phyloP scores from a whole-genome alignment of 83 land plant genomes.

The Picea mariana region DNA sequence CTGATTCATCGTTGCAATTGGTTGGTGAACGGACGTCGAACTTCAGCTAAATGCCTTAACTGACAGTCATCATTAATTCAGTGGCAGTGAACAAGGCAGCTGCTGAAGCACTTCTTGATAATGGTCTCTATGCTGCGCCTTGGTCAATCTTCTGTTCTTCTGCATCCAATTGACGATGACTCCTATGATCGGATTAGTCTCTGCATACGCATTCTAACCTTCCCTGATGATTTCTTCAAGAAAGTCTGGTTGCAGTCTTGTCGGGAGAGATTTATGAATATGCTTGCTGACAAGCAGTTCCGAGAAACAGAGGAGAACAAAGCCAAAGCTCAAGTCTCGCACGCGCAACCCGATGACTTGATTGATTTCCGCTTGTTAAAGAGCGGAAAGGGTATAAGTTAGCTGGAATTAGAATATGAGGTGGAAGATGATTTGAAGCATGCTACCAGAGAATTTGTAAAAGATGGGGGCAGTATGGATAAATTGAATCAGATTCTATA shows the following conservation, averaged over 20 bases:
- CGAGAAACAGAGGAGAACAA: conserved; percentile 76
- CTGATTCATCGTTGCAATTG: no score
- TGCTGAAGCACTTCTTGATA: conserved; percentile 41
- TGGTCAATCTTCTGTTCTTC: conserved; percentile 55
- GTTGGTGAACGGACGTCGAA: no score
- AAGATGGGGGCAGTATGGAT: conserved; percentile 68
- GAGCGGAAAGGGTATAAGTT: conserved; percentile 92
- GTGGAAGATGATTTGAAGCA: conserved; percentile 88
- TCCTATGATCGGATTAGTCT: conserved; percentile 61
- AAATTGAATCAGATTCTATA: conserved; percentile 78
- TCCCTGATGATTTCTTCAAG: conserved; percentile 52
- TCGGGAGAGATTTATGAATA: conserved; percentile 76
- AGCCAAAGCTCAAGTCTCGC: conserved; percentile 73
- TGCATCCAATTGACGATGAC: conserved; percentile 71
- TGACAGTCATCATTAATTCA: no score
- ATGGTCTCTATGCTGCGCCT: conserved; percentile 70
- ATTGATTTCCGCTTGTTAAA: conserved; percentile 90
- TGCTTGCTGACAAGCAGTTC: conserved; percentile 80
- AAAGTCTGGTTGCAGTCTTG: conserved; percentile 76
- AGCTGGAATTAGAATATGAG: conserved; percentile 84
- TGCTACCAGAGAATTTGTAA: conserved; percentile 81
- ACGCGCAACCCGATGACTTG: conserved; percentile 89
- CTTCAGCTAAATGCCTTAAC: no score
- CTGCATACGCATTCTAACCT: conserved; percentile 59
- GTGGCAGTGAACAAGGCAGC: conserved; percentile 56